Percentiles rank a stretch among this genome's conserved stretches.
Evolutionary conservation across 2,329 filamentous ascomycete species (phyloP).

Genomic region (Phoma herbarum): DNA sequence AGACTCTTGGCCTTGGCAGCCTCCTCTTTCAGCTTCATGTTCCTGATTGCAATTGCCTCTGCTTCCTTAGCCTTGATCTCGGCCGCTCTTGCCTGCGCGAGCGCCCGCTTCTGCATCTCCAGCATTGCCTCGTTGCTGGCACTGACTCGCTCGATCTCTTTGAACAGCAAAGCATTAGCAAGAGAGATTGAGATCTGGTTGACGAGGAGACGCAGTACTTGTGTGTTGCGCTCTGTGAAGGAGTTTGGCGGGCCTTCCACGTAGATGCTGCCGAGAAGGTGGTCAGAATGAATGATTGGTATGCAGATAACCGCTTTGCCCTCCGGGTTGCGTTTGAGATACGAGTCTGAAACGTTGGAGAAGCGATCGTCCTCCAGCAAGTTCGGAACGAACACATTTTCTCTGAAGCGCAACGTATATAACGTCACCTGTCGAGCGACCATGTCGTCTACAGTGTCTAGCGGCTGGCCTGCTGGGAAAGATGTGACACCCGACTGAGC

Average conservation of each 20-base stretch:
- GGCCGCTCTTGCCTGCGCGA: slow-evolving; percentile 75
- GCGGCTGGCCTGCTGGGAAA: slow-evolving; percentile 70
- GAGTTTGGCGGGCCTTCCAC: slow-evolving; percentile 79
- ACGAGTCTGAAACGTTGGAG: slow-evolving; percentile 75
- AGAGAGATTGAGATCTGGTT: slow-evolving; percentile 77
- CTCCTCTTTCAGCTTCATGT: slow-evolving; percentile 83
- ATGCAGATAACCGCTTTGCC: slow-evolving; percentile 82
- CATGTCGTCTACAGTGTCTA: slow-evolving; percentile 69
- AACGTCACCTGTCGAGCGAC: slow-evolving; percentile 80
- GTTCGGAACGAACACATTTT: slow-evolving; percentile 77
- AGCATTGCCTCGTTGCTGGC: slow-evolving; percentile 82
- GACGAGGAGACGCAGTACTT: slow-evolving; percentile 71
- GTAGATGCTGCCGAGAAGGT: slow-evolving; percentile 77
- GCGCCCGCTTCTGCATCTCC: slow-evolving; percentile 75
- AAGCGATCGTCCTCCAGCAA: slow-evolving; percentile 79
- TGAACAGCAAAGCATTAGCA: slow-evolving; percentile 70
- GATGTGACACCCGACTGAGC: slow-evolving; percentile 64
- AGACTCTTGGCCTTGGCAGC: slow-evolving; percentile 84
- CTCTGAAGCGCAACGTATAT: slow-evolving; percentile 79
- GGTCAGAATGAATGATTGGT: slow-evolving; percentile 77
- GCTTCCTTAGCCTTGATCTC: slow-evolving; percentile 80
- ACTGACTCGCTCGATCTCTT: slow-evolving; percentile 77
- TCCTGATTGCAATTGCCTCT: slow-evolving; percentile 78
- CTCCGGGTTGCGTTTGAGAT: slow-evolving; percentile 72
- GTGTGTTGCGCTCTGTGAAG: slow-evolving; percentile 73